Base-by-base conservation (phyloP, 1,284 basidiomycete species). In the Naganishia liquefaciens region DNA sequence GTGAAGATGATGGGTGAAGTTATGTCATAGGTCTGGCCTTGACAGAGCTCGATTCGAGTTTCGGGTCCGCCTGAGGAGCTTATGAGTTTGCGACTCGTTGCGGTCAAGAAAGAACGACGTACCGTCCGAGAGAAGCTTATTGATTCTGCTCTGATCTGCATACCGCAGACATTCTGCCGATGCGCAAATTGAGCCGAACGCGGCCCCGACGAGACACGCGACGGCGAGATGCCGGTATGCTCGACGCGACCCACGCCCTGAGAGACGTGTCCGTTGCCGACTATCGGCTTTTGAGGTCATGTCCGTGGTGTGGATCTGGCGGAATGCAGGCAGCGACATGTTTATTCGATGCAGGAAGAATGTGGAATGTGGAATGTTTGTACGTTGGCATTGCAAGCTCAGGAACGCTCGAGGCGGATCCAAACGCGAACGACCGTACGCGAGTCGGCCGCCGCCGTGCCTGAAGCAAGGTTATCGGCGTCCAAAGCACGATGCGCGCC, bases 1-100 rank as follows among this genome's bases (percentile, higher is more conserved):
- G 79, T 80, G 72, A 82, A 82, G 63, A 79, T 70, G 69, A 83
- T 79, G 1, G 80, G 72, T 3, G 75, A 74, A 2, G 73, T 73
- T 30, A 82, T 70, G 0, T 71, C 68, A 67, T 81, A 79, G n/a
- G 70, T 70, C 13, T 75, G 73, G 9, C 75, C 73, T 0, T 80
- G 81, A 69, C 82, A 83, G 2, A 83, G 76, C 19, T 73, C 69
- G 44, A 83, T 77, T 53, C 74, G 74, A 13, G 79, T 77, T 6
- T 77, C 78, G 0, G 79, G 79, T 11, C 79, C 79, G 28, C 78
- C 69, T 71, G 28, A 10, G 5, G 13, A 46, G 2, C 37, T 37
- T 27, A 33, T 15, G 6, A 6, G 40, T 25, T 33, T 37, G 28
- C 42, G 42, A n/a, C 25, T 50, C 30, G 15, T 37, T 7, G 7